Conservation (phyloP, 176 grass and related monocot genomes). For the Pharus latifolius region DNA sequence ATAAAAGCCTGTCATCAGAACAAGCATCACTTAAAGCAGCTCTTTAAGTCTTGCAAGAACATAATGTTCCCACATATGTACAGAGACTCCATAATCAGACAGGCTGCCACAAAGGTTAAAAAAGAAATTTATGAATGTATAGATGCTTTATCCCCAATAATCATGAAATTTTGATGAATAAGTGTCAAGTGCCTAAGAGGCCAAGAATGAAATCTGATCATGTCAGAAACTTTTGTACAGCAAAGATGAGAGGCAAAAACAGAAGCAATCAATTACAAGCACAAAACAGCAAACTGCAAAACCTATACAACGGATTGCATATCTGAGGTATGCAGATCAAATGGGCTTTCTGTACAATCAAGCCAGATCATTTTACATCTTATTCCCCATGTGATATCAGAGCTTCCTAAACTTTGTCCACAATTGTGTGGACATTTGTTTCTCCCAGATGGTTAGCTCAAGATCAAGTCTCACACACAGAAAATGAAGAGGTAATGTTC, state of each 20-base stretch:
- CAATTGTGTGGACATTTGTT: neutral
- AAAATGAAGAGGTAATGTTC: neutral
- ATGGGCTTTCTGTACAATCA: neutral
- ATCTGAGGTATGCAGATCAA: neutral
- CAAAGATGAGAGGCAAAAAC: neutral
- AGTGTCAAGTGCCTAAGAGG: neutral
- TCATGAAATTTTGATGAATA: no score
- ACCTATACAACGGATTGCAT: no score
- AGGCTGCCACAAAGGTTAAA: neutral
- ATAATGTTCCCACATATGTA: neutral
- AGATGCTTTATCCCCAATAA: no score
- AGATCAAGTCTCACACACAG: neutral
- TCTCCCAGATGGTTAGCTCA: neutral
- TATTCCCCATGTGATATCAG: neutral
- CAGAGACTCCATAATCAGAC: neutral
- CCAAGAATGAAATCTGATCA: neutral
- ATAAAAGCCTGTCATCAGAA: conserved; percentile 72
- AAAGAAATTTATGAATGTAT: neutral
- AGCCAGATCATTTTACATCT: neutral
- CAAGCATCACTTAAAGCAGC: neutral
- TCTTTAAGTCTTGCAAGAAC: neutral
- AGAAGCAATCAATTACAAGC: neutral
- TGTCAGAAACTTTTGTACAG: neutral
- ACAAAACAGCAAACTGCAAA: neutral
- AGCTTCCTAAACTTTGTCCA: neutral